These are phyloP conservation scores for Globisporangium spinosum DNA, from an alignment of 352 stramenopile genomes.

Conservation along the genomic window DNA sequence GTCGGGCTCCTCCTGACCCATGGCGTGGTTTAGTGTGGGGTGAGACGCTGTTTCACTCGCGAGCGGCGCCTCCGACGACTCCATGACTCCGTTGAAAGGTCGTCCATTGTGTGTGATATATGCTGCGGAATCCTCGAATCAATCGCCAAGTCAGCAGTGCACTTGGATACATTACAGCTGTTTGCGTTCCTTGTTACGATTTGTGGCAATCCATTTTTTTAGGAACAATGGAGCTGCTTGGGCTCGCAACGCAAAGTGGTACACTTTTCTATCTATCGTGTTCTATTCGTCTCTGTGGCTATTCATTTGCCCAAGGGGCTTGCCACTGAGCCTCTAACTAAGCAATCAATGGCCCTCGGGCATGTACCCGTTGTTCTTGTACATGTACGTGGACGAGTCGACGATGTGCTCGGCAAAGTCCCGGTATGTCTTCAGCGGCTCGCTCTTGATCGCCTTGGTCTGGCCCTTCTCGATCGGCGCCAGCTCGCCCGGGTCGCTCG, in stretches of 20 bases:
- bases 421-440: conserved; percentile 31
- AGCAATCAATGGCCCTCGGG: conserved; percentile 5
- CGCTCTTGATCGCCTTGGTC: conserved; percentile 45
- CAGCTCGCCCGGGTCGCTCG: conserved; percentile 43
- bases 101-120: no score
- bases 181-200: not conserved
- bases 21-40: not conserved
- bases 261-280: not conserved
- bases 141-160: not conserved
- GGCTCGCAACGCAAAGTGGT: not conserved
- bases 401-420: conserved; percentile 49
- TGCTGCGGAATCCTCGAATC: no score
- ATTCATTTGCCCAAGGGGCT: not conserved
- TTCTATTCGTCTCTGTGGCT: not conserved
- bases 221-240: not conserved
- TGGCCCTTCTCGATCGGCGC: conserved; percentile 44
- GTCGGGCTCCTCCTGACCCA: conserved; percentile 8
- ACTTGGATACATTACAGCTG: not conserved
- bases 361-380: conserved; percentile 57
- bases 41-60: no score
- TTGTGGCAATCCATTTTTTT: not conserved
- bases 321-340: not conserved
- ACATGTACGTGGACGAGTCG: conserved; percentile 66
- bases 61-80: no score
- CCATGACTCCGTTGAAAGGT: no score